Base-by-base conservation (phyloP, 1,284 basidiomycete species). In the Ganoderma resinaceum region DNA sequence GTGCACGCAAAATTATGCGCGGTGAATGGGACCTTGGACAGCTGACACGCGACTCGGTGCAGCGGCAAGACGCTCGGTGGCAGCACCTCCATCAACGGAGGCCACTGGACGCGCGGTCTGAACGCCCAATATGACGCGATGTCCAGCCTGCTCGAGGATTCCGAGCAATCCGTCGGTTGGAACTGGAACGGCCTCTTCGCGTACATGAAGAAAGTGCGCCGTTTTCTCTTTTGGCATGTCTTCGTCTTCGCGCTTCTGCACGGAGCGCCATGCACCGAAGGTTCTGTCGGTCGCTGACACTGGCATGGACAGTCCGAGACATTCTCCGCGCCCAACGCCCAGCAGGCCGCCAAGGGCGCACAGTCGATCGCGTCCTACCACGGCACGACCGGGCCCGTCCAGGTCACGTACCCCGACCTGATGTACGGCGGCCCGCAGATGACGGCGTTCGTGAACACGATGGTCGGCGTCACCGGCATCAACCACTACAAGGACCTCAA, bases 361-460 rank as follows among this genome's bases (percentile, higher is more conserved):
- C 81, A 85, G 65, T 84, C 76, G 3, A 78, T 83, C 42, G 76
- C 75, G 67, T 78, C 74, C 59, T 88, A 84, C 70, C 89, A 91
- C 73, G 89, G 88, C 9, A 82, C 78, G 29, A 68, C 76, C 0
- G 89, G 89, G 0, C 88, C 88, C 0, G 81, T 91, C 0, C 84
- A 87, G 70, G 85, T 87, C 55, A 83, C 82, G 0, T 84, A 79
- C 70, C 84, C 85, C 0, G 81, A 84, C 66, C 73, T 70, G 8
- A 89, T 90, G 85, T 90, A 85, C 71, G 84, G 85, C 11, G 89
- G 88, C 2, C 85, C 85, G 1, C 85, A 88, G 67, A 86, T 88
- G 72, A 68, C 77, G 2, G 82, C 80, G 6, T 91, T 90, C 73
- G 78, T 86, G 43, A 68, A 83, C 62, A 84, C 87, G 3, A 82